A percentile compares a stretch with the other conserved stretches of the same genome.
Evolutionary conservation across 768 basidiomycete species (phyloP).

Genomic region (Serendipita sp.): DNA sequence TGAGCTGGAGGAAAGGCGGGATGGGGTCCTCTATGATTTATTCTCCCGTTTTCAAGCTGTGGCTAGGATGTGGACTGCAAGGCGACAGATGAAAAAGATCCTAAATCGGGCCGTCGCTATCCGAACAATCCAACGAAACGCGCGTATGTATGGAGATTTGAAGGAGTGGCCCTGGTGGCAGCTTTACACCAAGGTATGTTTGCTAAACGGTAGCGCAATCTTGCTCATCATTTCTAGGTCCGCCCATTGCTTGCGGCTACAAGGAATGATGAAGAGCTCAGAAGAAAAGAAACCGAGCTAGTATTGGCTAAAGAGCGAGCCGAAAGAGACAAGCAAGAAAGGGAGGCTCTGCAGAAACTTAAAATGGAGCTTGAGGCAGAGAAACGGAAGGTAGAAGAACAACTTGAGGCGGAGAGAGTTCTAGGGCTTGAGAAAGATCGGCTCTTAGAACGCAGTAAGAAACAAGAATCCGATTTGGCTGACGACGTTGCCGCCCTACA

Average conservation of each 20-base stretch:
- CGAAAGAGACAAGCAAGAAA: conserved; percentile 71
- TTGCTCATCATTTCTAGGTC: conserved; percentile 26
- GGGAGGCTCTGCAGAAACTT: conserved; percentile 57
- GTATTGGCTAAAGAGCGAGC: conserved; percentile 66
- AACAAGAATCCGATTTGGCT: conserved; percentile 68
- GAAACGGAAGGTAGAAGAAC: conserved; percentile 65
- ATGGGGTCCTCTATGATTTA: conserved; percentile 71
- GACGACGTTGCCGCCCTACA: conserved; percentile 72
- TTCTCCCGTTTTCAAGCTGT: conserved; percentile 80
- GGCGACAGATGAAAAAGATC: conserved; percentile 86
- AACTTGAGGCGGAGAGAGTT: conserved; percentile 66
- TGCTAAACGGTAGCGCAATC: not conserved
- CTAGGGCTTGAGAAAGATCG: conserved; percentile 71
- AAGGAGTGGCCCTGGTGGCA: conserved; percentile 99
- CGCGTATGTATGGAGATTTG: conserved; percentile 75
- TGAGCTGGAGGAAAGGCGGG: conserved; percentile 84
- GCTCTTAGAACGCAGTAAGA: conserved; percentile 67
- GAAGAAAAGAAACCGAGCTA: conserved; percentile 74
- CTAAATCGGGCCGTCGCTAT: conserved; percentile 83
- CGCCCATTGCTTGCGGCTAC: conserved; percentile 88
- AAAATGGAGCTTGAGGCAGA: conserved; percentile 73
- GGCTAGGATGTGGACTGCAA: conserved; percentile 68
- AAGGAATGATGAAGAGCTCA: conserved; percentile 78
- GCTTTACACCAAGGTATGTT: conserved; percentile 70
- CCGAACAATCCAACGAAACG: conserved; percentile 86